phyloP scores from a whole-genome alignment of 2,329 filamentous ascomycete species.

The Diaporthe sp. region DNA sequence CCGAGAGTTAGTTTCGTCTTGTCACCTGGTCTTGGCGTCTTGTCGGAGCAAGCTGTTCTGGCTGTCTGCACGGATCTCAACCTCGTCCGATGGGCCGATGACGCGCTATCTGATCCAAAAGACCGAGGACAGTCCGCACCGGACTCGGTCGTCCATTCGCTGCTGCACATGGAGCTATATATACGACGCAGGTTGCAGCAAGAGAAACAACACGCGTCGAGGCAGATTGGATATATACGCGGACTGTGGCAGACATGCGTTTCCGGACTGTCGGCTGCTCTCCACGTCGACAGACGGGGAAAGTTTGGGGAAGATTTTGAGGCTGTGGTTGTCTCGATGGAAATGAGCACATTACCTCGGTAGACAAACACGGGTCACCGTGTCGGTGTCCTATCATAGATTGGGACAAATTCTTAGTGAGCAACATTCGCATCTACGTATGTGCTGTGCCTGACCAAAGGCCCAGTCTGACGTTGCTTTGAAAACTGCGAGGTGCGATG shows the following conservation, averaged over 20 bases:
- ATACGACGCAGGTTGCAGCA: not conserved
- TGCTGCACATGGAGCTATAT: not conserved
- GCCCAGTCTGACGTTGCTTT: not conserved
- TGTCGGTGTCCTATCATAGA: not conserved
- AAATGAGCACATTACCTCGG: not conserved
- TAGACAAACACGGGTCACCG: not conserved
- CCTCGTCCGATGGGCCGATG: constrained; percentile 1
- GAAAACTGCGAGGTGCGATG: not conserved
- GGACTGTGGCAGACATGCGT: not conserved
- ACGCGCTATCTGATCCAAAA: constrained; percentile 21
- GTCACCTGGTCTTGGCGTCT: constrained; percentile 19
- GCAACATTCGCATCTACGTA: not conserved
- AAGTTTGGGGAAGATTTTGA: not conserved
- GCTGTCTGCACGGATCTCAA: not conserved
- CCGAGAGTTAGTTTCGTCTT: constrained; percentile 15
- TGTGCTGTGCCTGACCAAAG: not conserved
- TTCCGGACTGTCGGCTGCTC: not conserved
- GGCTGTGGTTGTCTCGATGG: not conserved
- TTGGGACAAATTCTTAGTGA: not conserved
- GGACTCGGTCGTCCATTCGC: not conserved
- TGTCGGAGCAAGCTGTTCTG: not conserved
- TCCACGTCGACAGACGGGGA: not conserved
- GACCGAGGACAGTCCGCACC: not conserved
- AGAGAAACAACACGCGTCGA: not conserved
- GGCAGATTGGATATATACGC: not conserved